These are phyloP conservation scores for Oligophagozyma castellii DNA, from an alignment of 1,139 yeast species.

Conservation along the genomic window DNA sequence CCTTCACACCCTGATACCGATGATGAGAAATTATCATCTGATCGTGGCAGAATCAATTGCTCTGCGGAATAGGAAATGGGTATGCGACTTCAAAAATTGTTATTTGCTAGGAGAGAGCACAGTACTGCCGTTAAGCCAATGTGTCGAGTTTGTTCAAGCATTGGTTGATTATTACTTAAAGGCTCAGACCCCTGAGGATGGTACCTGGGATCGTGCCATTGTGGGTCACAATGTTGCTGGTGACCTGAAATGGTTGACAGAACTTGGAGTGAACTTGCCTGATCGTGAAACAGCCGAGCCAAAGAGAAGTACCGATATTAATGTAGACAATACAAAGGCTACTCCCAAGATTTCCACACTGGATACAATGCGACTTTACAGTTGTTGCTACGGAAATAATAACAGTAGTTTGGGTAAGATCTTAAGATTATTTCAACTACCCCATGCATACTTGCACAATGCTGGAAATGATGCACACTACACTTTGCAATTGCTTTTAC, in stretches of 20 bases:
- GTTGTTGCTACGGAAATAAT: slow-evolving; percentile 29
- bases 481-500: slow-evolving; percentile 41
- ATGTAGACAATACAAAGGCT: background rate
- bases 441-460: slow-evolving; percentile 55
- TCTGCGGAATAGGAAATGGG: slow-evolving; percentile 42
- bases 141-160: slow-evolving; percentile 29
- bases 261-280: slow-evolving; percentile 37
- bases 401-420: slow-evolving; percentile 40
- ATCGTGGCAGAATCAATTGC: slow-evolving; percentile 37
- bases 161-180: slow-evolving; percentile 32
- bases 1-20: slow-evolving; percentile 16
- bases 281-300: slow-evolving; percentile 1
- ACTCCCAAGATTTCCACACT: slow-evolving; percentile 14
- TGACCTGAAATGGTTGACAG: slow-evolving; percentile 41
- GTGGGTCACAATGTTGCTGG: slow-evolving; percentile 63
- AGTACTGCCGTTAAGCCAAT: slow-evolving; percentile 28
- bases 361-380: slow-evolving; percentile 44
- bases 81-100: slow-evolving; percentile 45
- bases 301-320: slow-evolving; percentile 3
- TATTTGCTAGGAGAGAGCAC: slow-evolving; percentile 45
- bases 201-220: slow-evolving; percentile 27
- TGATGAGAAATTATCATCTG: slow-evolving; percentile 37
- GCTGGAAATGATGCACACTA: slow-evolving; percentile 79
- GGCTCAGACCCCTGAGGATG: slow-evolving; percentile 11
- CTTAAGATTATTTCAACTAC: slow-evolving; percentile 38